These are phyloP conservation scores for Cadophora luteo-olivacea DNA, from an alignment of 2,329 filamentous ascomycete species.

Conservation along the genomic window DNA sequence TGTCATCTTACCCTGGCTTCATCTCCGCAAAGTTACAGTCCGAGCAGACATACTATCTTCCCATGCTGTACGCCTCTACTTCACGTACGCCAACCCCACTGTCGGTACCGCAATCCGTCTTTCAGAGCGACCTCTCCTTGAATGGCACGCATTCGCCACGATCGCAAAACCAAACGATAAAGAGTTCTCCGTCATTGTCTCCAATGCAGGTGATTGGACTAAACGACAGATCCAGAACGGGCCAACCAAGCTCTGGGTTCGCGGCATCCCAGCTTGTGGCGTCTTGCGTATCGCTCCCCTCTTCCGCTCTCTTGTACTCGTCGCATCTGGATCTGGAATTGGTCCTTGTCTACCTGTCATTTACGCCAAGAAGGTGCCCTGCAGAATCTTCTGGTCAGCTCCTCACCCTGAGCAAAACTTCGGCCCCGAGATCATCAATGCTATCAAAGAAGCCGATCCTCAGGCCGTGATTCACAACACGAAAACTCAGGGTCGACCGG, in stretches of 20 bases:
- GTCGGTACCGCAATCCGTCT: slow-evolving; percentile 65
- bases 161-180: slow-evolving; percentile 64
- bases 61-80: slow-evolving; percentile 75
- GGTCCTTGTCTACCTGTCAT: slow-evolving; percentile 63
- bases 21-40: slow-evolving; percentile 72
- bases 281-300: slow-evolving; percentile 71
- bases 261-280: slow-evolving; percentile 70
- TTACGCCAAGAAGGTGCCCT: slow-evolving; percentile 33
- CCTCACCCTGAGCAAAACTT: slow-evolving; percentile 45
- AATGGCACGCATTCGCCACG: slow-evolving; percentile 80
- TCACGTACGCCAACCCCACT: slow-evolving; percentile 66
- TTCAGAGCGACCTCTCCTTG: slow-evolving; percentile 66
- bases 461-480: slow-evolving; percentile 48
- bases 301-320: slow-evolving; percentile 69
- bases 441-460: slow-evolving; percentile 43
- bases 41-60: slow-evolving; percentile 70
- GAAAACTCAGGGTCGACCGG: slow-evolving; percentile 44
- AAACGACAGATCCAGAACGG: slow-evolving; percentile 64
- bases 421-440: slow-evolving; percentile 44
- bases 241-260: slow-evolving; percentile 69
- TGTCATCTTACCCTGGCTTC: slow-evolving; percentile 75
- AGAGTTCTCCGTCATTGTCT: slow-evolving; percentile 73
- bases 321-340: slow-evolving; percentile 77
- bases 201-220: slow-evolving; percentile 80
- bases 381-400: slow-evolving; percentile 48